These are phyloP conservation scores for Monoraphidium neglectum DNA, from an alignment of 139 green algal genomes.

Conservation along the genomic window DNA sequence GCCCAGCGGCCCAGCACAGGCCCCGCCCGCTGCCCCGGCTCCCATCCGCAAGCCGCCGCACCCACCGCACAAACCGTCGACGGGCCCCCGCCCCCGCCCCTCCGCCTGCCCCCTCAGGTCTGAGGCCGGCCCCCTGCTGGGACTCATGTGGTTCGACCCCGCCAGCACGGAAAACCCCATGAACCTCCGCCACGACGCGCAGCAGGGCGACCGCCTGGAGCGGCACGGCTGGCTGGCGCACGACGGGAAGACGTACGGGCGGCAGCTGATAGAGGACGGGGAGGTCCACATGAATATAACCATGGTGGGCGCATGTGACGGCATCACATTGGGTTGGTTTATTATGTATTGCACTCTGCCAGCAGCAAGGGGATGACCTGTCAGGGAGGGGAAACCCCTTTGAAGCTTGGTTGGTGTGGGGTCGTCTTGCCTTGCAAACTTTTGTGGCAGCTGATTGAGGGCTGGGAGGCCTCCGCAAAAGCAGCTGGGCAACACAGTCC, in stretches of 20 bases:
- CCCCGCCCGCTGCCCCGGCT: not conserved
- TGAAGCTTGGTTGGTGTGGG: too few species aligned
- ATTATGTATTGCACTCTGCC: not conserved
- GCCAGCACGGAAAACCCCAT: constrained; percentile 26
- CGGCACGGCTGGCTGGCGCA: constrained; percentile 84
- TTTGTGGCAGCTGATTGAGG: too few species aligned
- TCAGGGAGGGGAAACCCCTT: too few species aligned
- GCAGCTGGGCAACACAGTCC: too few species aligned
- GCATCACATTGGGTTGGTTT: constrained; percentile 13
- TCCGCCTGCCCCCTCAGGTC: constrained; percentile 20
- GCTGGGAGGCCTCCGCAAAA: too few species aligned
- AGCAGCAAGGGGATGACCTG: too few species aligned
- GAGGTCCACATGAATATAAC: constrained; percentile 62
- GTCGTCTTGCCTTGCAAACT: too few species aligned
- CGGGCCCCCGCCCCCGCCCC: not conserved
- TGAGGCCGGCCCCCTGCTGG: constrained; percentile 67
- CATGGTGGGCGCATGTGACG: constrained; percentile 41
- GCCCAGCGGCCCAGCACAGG: not conserved
- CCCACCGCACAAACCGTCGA: not conserved
- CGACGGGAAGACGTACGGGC: constrained; percentile 80
- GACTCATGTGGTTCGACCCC: constrained; percentile 86
- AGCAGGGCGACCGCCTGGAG: constrained; percentile 49
- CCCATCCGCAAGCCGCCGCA: not conserved
- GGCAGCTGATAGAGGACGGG: constrained; percentile 72
- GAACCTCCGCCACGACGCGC: constrained; percentile 42